Conservation (phyloP, 306 rosid genomes). For the Quercus mongolica region DNA sequence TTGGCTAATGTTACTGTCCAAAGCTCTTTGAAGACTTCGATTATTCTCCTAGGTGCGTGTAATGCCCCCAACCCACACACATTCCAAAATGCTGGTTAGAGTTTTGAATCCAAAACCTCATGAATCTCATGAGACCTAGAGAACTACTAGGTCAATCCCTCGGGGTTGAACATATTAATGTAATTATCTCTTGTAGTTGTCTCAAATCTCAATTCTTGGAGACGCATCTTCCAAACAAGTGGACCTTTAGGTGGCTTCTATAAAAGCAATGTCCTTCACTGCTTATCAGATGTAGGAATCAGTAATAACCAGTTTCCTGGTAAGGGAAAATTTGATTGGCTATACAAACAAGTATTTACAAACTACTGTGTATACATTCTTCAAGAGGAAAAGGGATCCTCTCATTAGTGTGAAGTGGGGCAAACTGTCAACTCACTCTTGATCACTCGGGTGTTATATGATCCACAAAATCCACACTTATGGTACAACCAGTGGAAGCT, state of each 20-base stretch:
- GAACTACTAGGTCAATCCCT: too few species aligned
- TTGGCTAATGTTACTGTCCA: too few species aligned
- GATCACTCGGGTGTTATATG: constrained; percentile 94
- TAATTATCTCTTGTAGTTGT: background rate
- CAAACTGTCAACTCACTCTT: constrained; percentile 58
- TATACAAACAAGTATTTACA: constrained; percentile 62
- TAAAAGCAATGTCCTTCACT: constrained; percentile 24
- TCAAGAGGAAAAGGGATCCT: background rate
- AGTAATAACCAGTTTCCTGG: constrained; percentile 25
- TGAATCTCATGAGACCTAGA: too few species aligned
- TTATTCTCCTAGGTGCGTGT: too few species aligned
- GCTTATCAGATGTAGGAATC: constrained; percentile 23
- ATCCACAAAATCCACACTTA: constrained; percentile 85
- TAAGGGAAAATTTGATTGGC: constrained; percentile 49
- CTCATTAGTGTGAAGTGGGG: constrained; percentile 32
- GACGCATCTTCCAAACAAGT: background rate
- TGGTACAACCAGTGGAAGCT: constrained; percentile 96
- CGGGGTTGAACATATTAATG: too few species aligned
- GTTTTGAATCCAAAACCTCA: too few species aligned
- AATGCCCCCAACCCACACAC: too few species aligned
- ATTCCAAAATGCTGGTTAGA: too few species aligned
- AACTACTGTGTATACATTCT: constrained; percentile 21
- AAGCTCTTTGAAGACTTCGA: too few species aligned
- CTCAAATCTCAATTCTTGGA: background rate
- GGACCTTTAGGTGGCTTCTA: constrained; percentile 26